Conservation (phyloP, 441 rosid species). For the Adansonia gregorii region DNA sequence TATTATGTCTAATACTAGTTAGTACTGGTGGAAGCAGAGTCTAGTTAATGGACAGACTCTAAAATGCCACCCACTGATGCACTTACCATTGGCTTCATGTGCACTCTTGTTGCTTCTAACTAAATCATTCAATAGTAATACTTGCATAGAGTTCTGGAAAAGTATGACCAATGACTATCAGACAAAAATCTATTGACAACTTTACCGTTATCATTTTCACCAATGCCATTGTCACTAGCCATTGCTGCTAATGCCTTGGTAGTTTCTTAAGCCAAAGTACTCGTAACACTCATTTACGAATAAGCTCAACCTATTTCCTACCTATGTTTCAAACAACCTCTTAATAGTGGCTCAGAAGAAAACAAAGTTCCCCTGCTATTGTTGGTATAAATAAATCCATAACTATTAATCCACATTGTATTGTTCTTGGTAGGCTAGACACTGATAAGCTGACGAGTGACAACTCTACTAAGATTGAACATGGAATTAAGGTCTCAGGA, state of each 20-base stretch:
- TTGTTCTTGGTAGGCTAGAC: background rate
- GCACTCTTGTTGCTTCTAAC: background rate
- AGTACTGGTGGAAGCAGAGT: background rate
- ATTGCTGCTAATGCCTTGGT: background rate
- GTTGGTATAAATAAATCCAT: background rate
- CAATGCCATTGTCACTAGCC: background rate
- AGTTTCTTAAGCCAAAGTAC: background rate
- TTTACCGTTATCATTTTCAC: no score
- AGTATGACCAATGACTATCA: no score
- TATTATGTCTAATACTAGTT: background rate
- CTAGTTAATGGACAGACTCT: background rate
- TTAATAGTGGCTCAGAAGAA: background rate
- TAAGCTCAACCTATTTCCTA: background rate
- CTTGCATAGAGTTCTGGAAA: no score
- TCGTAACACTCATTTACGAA: background rate
- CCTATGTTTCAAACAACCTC: background rate
- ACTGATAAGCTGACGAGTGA: background rate
- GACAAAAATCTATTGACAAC: no score
- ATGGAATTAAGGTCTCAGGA: background rate
- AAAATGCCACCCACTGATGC: background rate
- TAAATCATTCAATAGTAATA: no score
- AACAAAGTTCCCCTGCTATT: background rate
- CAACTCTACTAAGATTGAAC: background rate
- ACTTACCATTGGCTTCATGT: background rate
- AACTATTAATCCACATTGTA: background rate